Evolutionary conservation across 169 alveolate species (phyloP).

Genomic region (Plasmodium vivax): DNA sequence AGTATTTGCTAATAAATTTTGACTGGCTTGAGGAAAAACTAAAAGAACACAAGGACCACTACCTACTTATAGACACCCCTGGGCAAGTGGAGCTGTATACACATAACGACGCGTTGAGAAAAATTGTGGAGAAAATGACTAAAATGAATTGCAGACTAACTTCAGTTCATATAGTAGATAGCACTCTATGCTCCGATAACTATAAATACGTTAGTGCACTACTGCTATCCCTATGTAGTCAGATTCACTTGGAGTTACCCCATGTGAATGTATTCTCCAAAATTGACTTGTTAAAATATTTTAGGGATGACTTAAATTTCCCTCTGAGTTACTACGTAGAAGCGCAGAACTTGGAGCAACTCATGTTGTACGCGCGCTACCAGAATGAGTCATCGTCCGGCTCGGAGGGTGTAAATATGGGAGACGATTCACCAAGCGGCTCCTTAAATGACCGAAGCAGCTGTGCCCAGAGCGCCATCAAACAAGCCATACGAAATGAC

Average conservation of each 20-base stretch:
- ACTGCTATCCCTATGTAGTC: slow-evolving; percentile 93
- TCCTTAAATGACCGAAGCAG: not conserved
- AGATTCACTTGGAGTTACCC: slow-evolving; percentile 95
- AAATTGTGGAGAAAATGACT: slow-evolving; percentile 84
- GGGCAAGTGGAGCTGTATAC: slow-evolving; percentile 97
- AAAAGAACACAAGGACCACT: slow-evolving; percentile 82
- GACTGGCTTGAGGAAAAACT: slow-evolving; percentile 92
- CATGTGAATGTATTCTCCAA: slow-evolving; percentile 93
- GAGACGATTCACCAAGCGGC: not conserved
- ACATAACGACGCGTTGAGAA: slow-evolving; percentile 92
- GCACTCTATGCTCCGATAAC: slow-evolving; percentile 93
- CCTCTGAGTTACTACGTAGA: slow-evolving; percentile 66
- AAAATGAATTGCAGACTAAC: slow-evolving; percentile 83
- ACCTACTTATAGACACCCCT: slow-evolving; percentile 95
- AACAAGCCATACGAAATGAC: not conserved
- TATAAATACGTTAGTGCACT: slow-evolving; percentile 93
- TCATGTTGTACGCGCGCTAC: slow-evolving; percentile 38
- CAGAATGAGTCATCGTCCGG: slow-evolving; percentile 52
- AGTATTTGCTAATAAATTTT: slow-evolving; percentile 90
- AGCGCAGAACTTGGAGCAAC: slow-evolving; percentile 64
- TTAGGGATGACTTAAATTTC: slow-evolving; percentile 81
- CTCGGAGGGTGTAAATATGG: not conserved
- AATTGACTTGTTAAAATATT: slow-evolving; percentile 87
- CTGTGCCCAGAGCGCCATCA: not conserved
- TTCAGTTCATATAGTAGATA: slow-evolving; percentile 88